Conservation (phyloP, 768 basidiomycete genomes). For the Rhodotorula toruloides region DNA sequence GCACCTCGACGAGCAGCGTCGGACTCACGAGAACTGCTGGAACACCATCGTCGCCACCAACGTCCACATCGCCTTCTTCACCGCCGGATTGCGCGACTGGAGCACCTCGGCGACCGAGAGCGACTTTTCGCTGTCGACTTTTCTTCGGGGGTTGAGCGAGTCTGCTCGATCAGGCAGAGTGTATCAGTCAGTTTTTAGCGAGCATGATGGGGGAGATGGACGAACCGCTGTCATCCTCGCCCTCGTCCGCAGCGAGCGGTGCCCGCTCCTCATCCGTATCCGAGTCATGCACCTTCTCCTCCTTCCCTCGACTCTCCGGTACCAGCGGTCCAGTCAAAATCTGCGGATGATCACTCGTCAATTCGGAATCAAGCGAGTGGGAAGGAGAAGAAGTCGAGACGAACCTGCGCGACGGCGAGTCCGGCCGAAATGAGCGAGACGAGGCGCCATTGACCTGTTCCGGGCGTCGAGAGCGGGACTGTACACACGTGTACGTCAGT, state of each 20-base stretch:
- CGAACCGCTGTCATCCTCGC: constrained; percentile 9
- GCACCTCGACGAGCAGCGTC: no score
- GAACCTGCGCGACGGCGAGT: constrained; percentile 24
- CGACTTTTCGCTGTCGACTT: neutral
- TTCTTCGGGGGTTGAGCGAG: neutral
- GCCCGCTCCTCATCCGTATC: no score
- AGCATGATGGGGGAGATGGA: no score
- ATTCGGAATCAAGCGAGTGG: no score
- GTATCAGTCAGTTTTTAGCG: neutral
- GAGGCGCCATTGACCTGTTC: constrained; percentile 26
- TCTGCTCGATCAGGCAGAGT: no score
- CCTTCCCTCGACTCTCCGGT: constrained; percentile 11
- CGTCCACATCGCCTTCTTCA: constrained; percentile 61
- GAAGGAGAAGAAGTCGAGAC: neutral
- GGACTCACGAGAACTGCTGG: constrained; percentile 68
- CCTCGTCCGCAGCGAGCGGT: neutral
- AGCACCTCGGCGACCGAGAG: constrained; percentile 15
- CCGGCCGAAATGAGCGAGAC: constrained; percentile 28
- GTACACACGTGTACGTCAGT: neutral
- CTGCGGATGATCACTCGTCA: neutral
- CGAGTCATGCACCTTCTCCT: no score
- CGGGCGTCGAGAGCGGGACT: constrained; percentile 21
- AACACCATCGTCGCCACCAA: constrained; percentile 67
- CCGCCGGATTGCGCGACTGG: constrained; percentile 1
- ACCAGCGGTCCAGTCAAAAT: constrained; percentile 9